Evolutionary conservation across 2,329 filamentous ascomycete species (phyloP), one percentile per base, ranked within the genome.

Genomic region (Microthyrium microscopicum): DNA sequence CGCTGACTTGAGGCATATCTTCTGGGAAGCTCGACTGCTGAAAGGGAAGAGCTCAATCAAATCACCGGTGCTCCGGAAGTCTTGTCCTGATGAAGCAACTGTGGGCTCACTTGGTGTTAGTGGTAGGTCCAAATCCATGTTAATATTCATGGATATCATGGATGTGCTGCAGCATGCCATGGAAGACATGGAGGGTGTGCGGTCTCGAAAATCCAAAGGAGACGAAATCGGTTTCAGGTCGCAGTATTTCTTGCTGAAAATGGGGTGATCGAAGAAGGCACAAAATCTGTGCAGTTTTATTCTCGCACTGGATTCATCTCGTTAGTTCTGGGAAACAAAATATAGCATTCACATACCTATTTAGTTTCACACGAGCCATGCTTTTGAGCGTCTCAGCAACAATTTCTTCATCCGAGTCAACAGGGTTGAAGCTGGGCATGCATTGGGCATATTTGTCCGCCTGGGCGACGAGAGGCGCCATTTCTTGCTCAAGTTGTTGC

Each of bases 231-330:
- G 20, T 29, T 53, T 51, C 12, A 67, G 52, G 36, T 67, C 63
- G 44, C 63, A 67, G 40, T 66, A 57, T 36, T 60, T 64, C 19
- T 53, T 53, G 1, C 54, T 51, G 43, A 67, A 67, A n/a, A 66
- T 53, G 3, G 63, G 62, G 4, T 58, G 47, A 39, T 67, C 62
- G 29, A 55, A 59, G 44, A 67, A 67, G 8, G 64, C 63, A 39
- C 56, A 59, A 42, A 64, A 66, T 2, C 64, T 57, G 39, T 67
- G 63, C 3, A 66, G 43, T 41, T 66, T 66, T 40, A 66, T 64
- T 11, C 62, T 51, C 9, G 63, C 62, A 44, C 63, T 66, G 16
- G 21, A 22, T 17, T 26, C 18, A 38, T n/a, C n/a, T n/a, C n/a
- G 26, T 40, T 29, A 21, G 9, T 25, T 26, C 13, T 8, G 16